Evolutionary conservation across 108 stramenopile species (phyloP).

Genomic region (Stephanodiscus minutulus): DNA sequence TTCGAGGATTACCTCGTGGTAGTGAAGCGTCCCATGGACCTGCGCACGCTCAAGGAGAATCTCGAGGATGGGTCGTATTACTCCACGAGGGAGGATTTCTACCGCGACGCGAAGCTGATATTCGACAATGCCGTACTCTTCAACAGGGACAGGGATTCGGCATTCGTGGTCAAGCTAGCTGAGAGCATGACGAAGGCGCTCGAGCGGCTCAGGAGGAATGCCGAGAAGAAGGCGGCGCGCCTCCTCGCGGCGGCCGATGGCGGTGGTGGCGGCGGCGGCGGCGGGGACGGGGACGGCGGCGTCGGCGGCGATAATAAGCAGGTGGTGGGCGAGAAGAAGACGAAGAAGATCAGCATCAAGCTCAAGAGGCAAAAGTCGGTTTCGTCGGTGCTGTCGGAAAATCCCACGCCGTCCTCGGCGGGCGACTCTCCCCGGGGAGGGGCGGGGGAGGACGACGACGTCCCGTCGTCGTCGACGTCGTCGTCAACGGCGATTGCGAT

Average conservation of each 20-base stretch:
- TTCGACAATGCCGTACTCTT: constrained; percentile 74
- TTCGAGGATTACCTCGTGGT: constrained; percentile 68
- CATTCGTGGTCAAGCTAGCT: constrained; percentile 66
- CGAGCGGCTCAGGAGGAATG: constrained; percentile 57
- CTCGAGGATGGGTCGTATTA: constrained; percentile 66
- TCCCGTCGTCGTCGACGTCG: no score
- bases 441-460: background rate
- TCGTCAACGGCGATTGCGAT: no score
- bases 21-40: constrained; percentile 67
- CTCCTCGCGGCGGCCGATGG: constrained; percentile 15
- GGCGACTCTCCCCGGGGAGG: background rate
- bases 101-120: constrained; percentile 22
- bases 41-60: constrained; percentile 61
- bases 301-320: background rate
- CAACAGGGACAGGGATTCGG: constrained; percentile 57
- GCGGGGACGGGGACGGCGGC: background rate
- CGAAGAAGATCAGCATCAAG: constrained; percentile 32
- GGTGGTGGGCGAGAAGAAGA: constrained; percentile 22
- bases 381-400: constrained; percentile 7
- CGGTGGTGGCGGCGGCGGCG: background rate
- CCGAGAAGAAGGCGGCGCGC: constrained; percentile 35
- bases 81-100: constrained; percentile 32
- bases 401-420: background rate
- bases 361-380: constrained; percentile 39
- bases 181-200: constrained; percentile 69